phyloP scores from a whole-genome alignment of 2,329 filamentous ascomycete species.

The Gaeumannomyces tritici region DNA sequence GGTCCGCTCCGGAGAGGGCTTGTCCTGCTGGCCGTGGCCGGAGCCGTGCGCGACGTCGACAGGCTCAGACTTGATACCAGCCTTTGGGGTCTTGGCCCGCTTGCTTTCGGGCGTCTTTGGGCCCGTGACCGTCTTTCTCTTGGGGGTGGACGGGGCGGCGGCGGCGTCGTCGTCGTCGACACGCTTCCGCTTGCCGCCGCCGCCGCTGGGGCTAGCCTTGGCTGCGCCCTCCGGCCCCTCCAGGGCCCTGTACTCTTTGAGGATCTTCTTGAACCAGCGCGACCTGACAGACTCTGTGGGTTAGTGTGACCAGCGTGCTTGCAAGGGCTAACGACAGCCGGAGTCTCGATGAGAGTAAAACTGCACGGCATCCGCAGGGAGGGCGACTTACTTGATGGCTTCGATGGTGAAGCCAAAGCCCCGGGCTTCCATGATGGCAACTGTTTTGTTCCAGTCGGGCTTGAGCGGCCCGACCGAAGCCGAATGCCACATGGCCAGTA shows the following conservation, averaged over 20 bases:
- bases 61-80: not conserved
- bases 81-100: not conserved
- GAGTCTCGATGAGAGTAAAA: not conserved
- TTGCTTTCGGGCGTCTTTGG: not conserved
- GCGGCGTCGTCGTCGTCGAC: not conserved
- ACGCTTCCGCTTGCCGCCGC: not conserved
- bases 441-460: constrained; percentile 2
- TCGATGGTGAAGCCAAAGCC: constrained; percentile 3
- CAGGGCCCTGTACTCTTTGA: constrained; percentile 1
- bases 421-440: not conserved
- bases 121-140: not conserved
- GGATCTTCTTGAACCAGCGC: constrained; percentile 4
- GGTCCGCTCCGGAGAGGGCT: not conserved
- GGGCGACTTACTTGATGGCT: constrained; percentile 2
- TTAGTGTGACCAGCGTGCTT: not conserved
- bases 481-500: not conserved
- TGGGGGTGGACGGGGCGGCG: not conserved
- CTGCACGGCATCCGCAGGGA: too few relatives aligned
- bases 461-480: not conserved
- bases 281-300: not conserved
- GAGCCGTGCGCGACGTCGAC: not conserved
- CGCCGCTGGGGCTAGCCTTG: not conserved
- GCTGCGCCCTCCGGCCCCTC: not conserved
- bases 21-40: not conserved
- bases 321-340: too few relatives aligned